phyloP scores from a whole-genome alignment of 2,329 filamentous ascomycete species.

The Xylariaceae sp. region DNA sequence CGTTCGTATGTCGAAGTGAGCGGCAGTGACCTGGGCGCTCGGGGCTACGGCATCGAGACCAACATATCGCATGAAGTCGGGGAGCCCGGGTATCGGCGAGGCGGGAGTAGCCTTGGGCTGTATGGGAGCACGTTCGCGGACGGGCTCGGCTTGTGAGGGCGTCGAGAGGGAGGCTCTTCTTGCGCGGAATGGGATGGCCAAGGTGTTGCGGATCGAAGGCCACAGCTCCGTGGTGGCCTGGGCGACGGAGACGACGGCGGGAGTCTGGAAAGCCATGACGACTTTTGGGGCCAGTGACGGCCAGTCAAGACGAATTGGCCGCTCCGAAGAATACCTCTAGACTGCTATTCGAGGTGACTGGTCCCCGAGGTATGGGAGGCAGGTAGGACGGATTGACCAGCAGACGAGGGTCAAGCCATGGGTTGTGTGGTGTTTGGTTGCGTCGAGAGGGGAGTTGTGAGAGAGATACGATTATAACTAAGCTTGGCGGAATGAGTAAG shows the following conservation, averaged over 20 bases:
- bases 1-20: conserved; percentile 29
- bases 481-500: too few species aligned
- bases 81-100: conserved; percentile 25
- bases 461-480: too few species aligned
- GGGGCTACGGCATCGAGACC: conserved; percentile 8
- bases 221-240: conserved; percentile 42
- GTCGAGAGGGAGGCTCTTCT: not conserved
- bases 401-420: too few species aligned
- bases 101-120: conserved; percentile 11
- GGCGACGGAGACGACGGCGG: conserved; percentile 36
- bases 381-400: too few species aligned
- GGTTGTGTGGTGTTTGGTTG: too few species aligned
- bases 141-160: not conserved
- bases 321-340: too few species aligned
- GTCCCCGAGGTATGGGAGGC: too few species aligned
- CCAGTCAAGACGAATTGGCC: too few species aligned
- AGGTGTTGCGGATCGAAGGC: conserved; percentile 42
- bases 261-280: conserved; percentile 30
- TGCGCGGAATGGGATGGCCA: conserved; percentile 35
- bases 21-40: too few species aligned
- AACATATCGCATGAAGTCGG: conserved; percentile 33
- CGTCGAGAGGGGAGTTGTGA: too few species aligned
- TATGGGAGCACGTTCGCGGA: conserved; percentile 3
- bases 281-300: not conserved
- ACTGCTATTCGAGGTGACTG: too few species aligned